These are phyloP conservation scores for Diospyros kaki DNA, from an alignment of 148 eudicot genomes.

Conservation along the genomic window DNA sequence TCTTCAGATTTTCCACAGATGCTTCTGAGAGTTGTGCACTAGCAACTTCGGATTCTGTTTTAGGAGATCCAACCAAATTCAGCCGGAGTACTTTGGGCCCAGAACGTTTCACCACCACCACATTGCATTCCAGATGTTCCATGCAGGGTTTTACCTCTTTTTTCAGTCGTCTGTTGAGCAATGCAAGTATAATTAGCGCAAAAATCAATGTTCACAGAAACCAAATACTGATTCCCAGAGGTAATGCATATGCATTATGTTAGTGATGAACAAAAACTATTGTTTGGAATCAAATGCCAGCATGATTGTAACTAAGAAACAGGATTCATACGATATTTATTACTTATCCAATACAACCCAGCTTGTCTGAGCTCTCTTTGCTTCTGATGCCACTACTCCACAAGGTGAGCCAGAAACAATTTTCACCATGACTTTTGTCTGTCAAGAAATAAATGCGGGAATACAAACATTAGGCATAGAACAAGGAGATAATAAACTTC, in stretches of 20 bases:
- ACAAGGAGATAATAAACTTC: background rate
- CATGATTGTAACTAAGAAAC: background rate
- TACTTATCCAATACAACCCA: conserved; percentile 86
- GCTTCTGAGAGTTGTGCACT: conserved; percentile 17
- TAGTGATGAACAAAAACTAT: background rate
- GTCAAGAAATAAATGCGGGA: conserved; percentile 16
- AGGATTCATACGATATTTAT: conserved; percentile 15
- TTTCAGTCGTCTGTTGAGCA: conserved; percentile 43
- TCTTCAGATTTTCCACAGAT: conserved; percentile 17
- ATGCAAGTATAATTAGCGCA: conserved; percentile 10
- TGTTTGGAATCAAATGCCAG: conserved; percentile 2
- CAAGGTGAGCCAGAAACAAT: conserved; percentile 42
- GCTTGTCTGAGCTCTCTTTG: conserved; percentile 47
- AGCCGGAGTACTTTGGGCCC: conserved; percentile 70
- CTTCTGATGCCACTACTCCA: conserved; percentile 77
- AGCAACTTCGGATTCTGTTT: conserved; percentile 29
- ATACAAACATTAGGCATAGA: conserved; percentile 1
- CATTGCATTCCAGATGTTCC: conserved; percentile 75
- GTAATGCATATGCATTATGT: background rate
- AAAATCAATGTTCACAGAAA: conserved; percentile 3
- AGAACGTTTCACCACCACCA: conserved; percentile 61
- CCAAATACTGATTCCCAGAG: background rate
- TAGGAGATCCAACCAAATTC: conserved; percentile 49
- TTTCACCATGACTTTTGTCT: conserved; percentile 67
- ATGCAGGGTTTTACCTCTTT: conserved; percentile 63